Base-by-base conservation (phyloP, 495 filamentous ascomycete genomes). In the Cercophora samala region DNA sequence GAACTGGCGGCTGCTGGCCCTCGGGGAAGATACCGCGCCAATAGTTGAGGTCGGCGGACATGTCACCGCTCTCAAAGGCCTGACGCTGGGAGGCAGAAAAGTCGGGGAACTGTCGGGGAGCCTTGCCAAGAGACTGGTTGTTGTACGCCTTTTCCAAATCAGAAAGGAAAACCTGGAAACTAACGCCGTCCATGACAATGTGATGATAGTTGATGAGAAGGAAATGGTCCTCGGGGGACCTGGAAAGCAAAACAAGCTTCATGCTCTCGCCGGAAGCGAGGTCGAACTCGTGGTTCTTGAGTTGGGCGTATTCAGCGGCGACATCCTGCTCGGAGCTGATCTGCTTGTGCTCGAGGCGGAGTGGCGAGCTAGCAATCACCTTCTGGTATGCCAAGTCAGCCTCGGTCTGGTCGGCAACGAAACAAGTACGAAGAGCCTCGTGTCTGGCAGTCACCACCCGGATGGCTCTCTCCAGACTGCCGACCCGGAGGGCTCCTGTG, bases 371-470 rank as follows among this genome's bases (percentile, higher is more conserved):
- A 5, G 64, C n/a, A 11, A 74, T 42, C 8, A 76, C 42, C 0
- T 25, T 68, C 46, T 75, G 69, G 62, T 63, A 32, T 0, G 66
- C 61, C 29, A 65, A n/a, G 37, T 19, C 26, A 64, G 58, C 58
- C 55, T 60, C 19, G 21, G 46, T 66, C 9, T 69, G 60, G 56
- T 68, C 71, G 22, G 42, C 53, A 60, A 63, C 37, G 67, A 72
- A 71, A 42, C 24, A 55, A 0, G 82, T 85, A 0, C 83, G 70
- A 0, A 84, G 64, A 0, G 81, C 66, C 66, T 85, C 83, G 63
- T 87, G 83, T 4, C 77, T 72, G 62, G 64, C 5, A 0, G 58
- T 68, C 2, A 82, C 74, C 1, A 60, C 22, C 1, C 67, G 37
- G 0, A 84, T 56, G 0, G 84, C 82, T 5, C 65, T 63, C 1